Base-by-base conservation (phyloP, 202 grass and related monocot genomes). In the Alloteropsis angusta region DNA sequence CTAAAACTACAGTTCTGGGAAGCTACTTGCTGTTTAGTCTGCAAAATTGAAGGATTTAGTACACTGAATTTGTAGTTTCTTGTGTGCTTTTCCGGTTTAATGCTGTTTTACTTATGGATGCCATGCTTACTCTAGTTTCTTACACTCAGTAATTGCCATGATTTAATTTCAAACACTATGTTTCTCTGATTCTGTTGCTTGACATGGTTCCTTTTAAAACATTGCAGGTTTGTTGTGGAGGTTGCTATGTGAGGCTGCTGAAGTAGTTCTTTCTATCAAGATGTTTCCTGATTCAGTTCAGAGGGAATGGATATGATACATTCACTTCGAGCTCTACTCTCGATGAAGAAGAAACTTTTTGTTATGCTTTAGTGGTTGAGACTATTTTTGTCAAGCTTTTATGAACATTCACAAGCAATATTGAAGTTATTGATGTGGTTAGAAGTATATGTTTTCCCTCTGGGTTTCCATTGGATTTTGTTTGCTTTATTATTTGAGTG, bases 281-380 rank as follows among this genome's bases (percentile, higher is more conserved):
- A 70, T 81, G 36, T 56, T 69, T 74, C 15, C 54, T 47, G 47
- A 46, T 62, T 57, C 72, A 75, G 63, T 55, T 45, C 45, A 63
- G 68, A 45, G 69, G 26, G 53, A 50, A 35, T 55, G 62, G 13
- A 53, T 41, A 61, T 66, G 63, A 47, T 32, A 4, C 22, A 39
- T 66, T 68, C 76, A 75, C 42, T 53, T 22, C 25, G 46, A 53
- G 32, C 75, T 69, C 23, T 68, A 59, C 64, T 62, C 44, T 45
- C 62, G 43, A 78, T 52, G 64, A 77, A 55, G 19, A 57, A 69
- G 69, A 68, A 76, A 81, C 71, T 62, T 81, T 81, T 75, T 80
- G 66, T 54, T 61, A 75, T 81, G 63, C 84, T 77, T 53, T 77
- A 71, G 56, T 48, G 37, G 56, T 64, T 71, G 45, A 71, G 7